phyloP scores from a whole-genome alignment of 257 asterid species.

The Capsicum pubescens region DNA sequence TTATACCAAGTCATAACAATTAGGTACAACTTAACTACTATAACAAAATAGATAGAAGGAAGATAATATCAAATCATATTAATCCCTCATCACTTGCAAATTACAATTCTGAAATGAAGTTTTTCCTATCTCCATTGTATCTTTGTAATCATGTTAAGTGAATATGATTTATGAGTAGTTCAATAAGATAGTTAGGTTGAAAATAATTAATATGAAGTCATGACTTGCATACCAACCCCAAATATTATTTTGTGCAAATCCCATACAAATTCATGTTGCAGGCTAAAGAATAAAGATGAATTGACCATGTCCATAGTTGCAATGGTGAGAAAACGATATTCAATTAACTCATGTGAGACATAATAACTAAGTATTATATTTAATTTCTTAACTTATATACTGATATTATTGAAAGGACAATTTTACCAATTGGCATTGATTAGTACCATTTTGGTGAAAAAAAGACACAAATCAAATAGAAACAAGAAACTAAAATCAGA shows the following conservation, averaged over 20 bases:
- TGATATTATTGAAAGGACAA: neutral
- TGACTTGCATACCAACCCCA: neutral
- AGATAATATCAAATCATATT: neutral
- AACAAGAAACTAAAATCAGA: neutral
- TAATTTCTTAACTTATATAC: neutral
- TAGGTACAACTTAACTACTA: neutral
- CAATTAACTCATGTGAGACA: neutral
- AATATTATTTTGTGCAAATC: too few relatives aligned
- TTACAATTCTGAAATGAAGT: too few relatives aligned
- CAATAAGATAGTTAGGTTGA: neutral
- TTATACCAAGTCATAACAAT: neutral
- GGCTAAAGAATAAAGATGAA: neutral
- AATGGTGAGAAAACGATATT: neutral
- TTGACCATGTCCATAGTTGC: neutral
- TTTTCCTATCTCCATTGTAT: neutral
- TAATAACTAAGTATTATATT: neutral
- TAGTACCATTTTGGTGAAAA: neutral
- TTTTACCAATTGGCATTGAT: neutral
- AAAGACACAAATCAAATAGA: neutral
- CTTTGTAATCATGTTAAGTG: neutral
- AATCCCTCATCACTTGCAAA: neutral
- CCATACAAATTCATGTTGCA: neutral
- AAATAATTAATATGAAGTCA: neutral
- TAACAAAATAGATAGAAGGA: neutral
- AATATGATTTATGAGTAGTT: neutral